Evolutionary conservation across 176 grass and related monocot genomes (phyloP), one percentile per base, ranked within the genome.

Genomic region (Panicum miliaceum): DNA sequence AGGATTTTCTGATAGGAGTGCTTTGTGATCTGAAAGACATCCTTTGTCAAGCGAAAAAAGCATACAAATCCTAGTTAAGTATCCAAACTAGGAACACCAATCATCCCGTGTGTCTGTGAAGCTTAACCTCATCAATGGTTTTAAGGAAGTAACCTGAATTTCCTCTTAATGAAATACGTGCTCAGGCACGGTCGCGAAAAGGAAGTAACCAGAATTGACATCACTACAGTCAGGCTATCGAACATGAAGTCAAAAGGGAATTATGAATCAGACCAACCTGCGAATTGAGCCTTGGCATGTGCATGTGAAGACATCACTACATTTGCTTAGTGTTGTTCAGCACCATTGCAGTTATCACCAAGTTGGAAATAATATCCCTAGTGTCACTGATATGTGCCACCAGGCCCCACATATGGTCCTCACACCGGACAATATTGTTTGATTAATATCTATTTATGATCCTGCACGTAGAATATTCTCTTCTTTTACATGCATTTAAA

Each of bases 401-500:
- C 68, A 46, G 13, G 13, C 42, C 41, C 12, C 41, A 71, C 13
- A 71, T 70, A 70, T 1, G 20, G 27, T 71, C 68, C 6, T 27
- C 68, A 71, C n/a, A 47, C 0, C 0, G 23, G 68, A 71, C 0
- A 0, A 12, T 27, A 18, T 48, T 71, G 69, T 19, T 72, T 50
- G 43, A 5, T 72, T 63, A 14, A 4, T 14, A 29, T 32, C 12
- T 63, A 19, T 72, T 50, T 50, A 50, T 72, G 45, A 16, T 50
- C 29, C 25, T 10, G 26, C 50, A 1, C 3, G 14, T 72, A 50
- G 7, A 72, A 50, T 46, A 27, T 50, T 29, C 23, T 48, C 25
- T 72, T 50, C 43, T 72, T 36, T 82, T 16, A 66, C 60, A 79
- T 59, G 57, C 59, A 89, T 64, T 80, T 37, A 27, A 54, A 41